Base-by-base conservation (phyloP, 495 filamentous ascomycete genomes). In the Podospora conica region DNA sequence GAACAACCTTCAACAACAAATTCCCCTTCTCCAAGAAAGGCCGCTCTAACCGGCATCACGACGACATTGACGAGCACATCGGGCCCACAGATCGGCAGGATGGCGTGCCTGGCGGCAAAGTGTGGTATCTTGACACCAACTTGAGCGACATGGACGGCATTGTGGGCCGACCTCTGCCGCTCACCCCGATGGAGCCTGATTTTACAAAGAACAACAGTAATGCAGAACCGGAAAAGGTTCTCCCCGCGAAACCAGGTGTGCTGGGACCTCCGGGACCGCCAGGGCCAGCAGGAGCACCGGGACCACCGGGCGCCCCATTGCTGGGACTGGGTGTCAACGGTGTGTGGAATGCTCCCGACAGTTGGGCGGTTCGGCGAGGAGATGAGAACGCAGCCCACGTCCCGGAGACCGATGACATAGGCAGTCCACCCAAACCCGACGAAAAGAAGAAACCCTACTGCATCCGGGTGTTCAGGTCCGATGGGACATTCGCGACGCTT, bases 401-500 rank as follows among this genome's bases (percentile, higher is more conserved):
- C 12, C 70, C 76, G 10, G 85, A 87, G 70, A 78, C 85, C 40
- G 89, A 91, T 59, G 84, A 89, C 55, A 85, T 85, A 63, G 84
- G 88, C 24, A 82, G 83, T 28, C 80, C 83, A 18, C 80, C 80
- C n/a, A 82, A 83, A 65, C 83, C 83, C 1, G 88, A 90, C 64
- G 86, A 91, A 69, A 88, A 90, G 71, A 78, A 82, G 21, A 78
- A 77, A 8, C 85, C 87, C 54, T 96, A 95, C 75, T 97, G 92
- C 73, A 94, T 98, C 67, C 91, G 96, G n/a, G 87, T 99, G 20
- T 99, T 98, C 78, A 88, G 93, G 27, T 86, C 89, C 11, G 96
- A 99, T 74, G 90, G 88, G 15, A 96, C 96, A 9, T 99, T 97
- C 78, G 91, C 92, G 9, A 97, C 93, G 0, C 84, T 98, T 18